Base-by-base conservation (phyloP, 257 asterid species). In the Mentha longifolia region DNA sequence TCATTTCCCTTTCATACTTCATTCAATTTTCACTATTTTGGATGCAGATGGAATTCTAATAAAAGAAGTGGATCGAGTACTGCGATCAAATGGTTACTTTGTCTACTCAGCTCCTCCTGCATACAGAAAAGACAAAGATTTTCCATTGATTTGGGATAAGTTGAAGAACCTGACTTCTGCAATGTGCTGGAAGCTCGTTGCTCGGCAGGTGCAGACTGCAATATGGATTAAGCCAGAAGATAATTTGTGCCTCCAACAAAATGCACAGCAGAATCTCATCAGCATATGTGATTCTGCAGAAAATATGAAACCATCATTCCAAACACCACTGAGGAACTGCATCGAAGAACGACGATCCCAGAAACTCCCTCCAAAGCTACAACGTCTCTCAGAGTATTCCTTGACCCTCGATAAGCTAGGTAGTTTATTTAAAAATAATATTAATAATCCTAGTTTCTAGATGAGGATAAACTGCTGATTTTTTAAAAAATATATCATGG, bases 71-170 rank as follows among this genome's bases (percentile, higher is more conserved):
- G 90, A 88, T 75, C 97, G 97, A 59, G 78, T 92, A 54, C 71
- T 92, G 72, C 82, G 96, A 54, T 10, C 90, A 59, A 83, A 89
- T 75, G 98, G 99, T 45, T 92, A 85, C 58, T 95, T 95, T 65
- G 95, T 92, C 33, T 95, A 95, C 86, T 89, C 95, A 15, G 98
- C 98, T 73, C 98, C 99, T 80, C 97, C 98, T 39, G 98, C 98
- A 25, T 95, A 95, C 79, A 85, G 85, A 76, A 89, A 88, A 78
- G 98, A 95, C 77, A 92, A 92, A 82, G 97, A 88, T 68, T 95
- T 79, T 77, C 98, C 94, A 0, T 25, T 71, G 43, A 87, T 92
- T 78, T 95, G 97, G 99, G 88, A 88, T 71, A 88, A 85, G 85
- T 76, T 92, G 85, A 77, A 76, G 76, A 85, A 77, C 50, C 70